Percentiles rank a stretch among this genome's conserved stretches.
These are phyloP conservation scores for Trichophyton simii DNA, from an alignment of 2,329 filamentous ascomycete genomes.

Conservation along the genomic window DNA sequence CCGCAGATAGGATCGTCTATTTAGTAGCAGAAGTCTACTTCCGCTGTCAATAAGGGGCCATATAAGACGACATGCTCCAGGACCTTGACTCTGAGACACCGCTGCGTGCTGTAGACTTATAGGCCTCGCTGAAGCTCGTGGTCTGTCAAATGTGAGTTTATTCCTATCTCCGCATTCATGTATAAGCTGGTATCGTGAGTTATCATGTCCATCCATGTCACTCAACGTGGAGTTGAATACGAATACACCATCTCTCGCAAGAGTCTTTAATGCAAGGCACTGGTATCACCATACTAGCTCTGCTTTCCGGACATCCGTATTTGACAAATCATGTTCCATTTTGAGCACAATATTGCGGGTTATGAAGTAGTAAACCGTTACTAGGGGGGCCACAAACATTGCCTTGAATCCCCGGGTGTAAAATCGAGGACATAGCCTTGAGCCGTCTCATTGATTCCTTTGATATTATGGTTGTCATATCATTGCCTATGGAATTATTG, in stretches of 20 bases:
- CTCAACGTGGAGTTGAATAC: not conserved
- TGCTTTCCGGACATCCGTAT: not conserved
- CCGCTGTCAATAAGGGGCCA: not conserved
- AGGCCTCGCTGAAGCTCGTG: not conserved
- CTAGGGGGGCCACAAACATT: not conserved
- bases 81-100: not conserved
- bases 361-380: not conserved
- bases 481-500: not conserved
- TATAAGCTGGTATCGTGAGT: not conserved
- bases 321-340: constrained; percentile 8
- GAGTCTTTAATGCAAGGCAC: not conserved
- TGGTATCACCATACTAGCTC: not conserved
- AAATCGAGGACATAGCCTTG: not conserved
- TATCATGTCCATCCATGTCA: not conserved
- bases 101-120: not conserved
- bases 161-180: not conserved
- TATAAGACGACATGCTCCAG: not conserved
- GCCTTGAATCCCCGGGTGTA: not conserved
- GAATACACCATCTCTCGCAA: not conserved
- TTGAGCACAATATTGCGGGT: constrained; percentile 8
- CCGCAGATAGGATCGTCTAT: not conserved
- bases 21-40: not conserved
- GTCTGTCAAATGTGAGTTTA: not conserved
- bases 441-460: not conserved
- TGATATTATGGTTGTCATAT: not conserved